These are phyloP conservation scores for Geosmithia putterillii DNA, from an alignment of 2,329 filamentous ascomycete species.

Conservation along the genomic window DNA sequence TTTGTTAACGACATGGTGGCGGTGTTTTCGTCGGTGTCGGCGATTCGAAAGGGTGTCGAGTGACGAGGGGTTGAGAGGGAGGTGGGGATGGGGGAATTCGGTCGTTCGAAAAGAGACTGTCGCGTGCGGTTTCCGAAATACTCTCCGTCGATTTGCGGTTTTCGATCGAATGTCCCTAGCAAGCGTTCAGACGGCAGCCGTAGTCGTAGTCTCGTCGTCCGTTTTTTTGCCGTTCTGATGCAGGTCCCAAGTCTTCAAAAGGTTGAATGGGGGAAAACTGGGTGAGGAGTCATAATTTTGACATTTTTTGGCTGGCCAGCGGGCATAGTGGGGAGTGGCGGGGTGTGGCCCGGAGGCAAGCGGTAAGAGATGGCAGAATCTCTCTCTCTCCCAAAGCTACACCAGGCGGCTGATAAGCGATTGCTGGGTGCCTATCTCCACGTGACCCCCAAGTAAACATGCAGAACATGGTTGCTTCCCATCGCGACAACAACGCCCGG, in stretches of 20 bases:
- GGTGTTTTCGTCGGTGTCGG: constrained; percentile 17
- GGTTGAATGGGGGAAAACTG: constrained; percentile 1
- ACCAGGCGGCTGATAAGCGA: constrained; percentile 1
- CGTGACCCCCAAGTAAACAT: constrained; percentile 26
- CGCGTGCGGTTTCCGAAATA: neutral
- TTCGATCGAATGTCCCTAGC: constrained; percentile 4
- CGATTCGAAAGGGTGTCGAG: neutral
- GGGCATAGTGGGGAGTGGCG: constrained; percentile 27
- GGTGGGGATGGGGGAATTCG: constrained; percentile 1
- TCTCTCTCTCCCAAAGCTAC: neutral
- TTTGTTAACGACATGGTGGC: constrained; percentile 88
- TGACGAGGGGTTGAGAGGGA: neutral
- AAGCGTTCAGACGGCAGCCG: neutral
- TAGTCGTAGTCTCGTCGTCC: neutral
- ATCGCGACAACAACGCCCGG: constrained; percentile 5
- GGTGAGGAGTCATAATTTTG: constrained; percentile 30
- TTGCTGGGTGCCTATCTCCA: constrained; percentile 12
- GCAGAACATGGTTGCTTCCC: constrained; percentile 7
- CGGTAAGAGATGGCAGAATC: constrained; percentile 18
- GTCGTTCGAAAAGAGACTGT: neutral
- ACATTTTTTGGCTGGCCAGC: constrained; percentile 24
- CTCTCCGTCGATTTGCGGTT: neutral
- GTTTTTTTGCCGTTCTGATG: constrained; percentile 7
- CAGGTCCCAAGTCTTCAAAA: neutral
- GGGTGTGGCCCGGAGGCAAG: constrained; percentile 19